Conservation (phyloP, 2,329 filamentous ascomycete species). For the Penicillium oxalicum region DNA sequence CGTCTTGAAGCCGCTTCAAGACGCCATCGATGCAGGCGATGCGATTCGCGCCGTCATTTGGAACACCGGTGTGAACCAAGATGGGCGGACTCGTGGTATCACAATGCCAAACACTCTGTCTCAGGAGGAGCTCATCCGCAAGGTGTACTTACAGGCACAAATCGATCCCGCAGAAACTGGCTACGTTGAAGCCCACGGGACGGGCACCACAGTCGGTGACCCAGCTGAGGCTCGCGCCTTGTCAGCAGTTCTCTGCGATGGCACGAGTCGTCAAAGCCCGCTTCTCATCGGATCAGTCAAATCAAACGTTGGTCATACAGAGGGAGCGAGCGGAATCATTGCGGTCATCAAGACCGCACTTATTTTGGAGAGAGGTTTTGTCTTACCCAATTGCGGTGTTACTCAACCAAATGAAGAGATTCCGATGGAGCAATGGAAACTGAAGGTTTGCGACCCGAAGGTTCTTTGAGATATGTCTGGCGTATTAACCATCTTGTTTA, state of each 20-base stretch:
- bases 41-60: constrained; percentile 18
- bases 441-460: constrained; percentile 14
- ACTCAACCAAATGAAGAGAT: constrained; percentile 20
- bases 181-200: constrained; percentile 42
- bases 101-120: constrained; percentile 25
- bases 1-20: constrained; percentile 21
- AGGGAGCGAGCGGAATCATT: constrained; percentile 25
- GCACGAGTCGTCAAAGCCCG: constrained; percentile 15
- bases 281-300: constrained; percentile 27
- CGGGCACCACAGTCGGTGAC: constrained; percentile 36
- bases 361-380: constrained; percentile 24
- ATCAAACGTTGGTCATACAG: constrained; percentile 26
- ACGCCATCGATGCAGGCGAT: constrained; percentile 23
- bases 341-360: constrained; percentile 24
- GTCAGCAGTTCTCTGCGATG: constrained; percentile 19
- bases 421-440: constrained; percentile 22
- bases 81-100: constrained; percentile 22
- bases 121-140: constrained; percentile 36
- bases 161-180: constrained; percentile 26
- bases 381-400: constrained; percentile 24
- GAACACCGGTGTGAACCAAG: constrained; percentile 20
- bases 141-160: constrained; percentile 33
- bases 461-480: too few species aligned
- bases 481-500: background rate
- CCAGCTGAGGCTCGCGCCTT: constrained; percentile 24